phyloP scores from a whole-genome alignment of 2,329 filamentous ascomycete genomes.

The Ilyonectria sp. region DNA sequence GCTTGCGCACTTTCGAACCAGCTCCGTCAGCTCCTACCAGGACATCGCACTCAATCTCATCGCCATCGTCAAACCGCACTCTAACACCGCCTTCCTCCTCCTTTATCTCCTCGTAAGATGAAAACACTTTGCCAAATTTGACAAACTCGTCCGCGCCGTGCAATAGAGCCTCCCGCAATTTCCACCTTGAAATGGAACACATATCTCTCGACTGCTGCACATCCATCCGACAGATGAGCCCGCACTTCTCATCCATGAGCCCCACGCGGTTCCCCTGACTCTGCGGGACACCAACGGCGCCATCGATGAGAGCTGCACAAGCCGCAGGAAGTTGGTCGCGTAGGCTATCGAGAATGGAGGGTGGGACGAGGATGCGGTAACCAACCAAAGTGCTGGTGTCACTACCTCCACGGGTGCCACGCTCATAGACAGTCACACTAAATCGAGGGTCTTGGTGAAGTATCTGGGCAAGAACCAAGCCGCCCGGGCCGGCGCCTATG shows the following conservation, averaged over 20 bases:
- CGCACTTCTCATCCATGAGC: slow-evolving; percentile 17
- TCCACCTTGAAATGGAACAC: slow-evolving; percentile 21
- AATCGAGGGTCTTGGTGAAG: slow-evolving; percentile 16
- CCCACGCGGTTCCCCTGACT: slow-evolving; percentile 12
- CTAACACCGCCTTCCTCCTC: neutral
- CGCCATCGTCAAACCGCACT: slow-evolving; percentile 2
- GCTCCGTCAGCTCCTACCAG: slow-evolving; percentile 22
- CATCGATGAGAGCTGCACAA: neutral
- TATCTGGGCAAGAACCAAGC: slow-evolving; percentile 20
- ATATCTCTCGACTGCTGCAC: slow-evolving; percentile 14
- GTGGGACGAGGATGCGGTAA: slow-evolving; percentile 7
- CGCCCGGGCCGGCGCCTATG: slow-evolving; percentile 20
- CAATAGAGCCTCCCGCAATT: slow-evolving; percentile 6
- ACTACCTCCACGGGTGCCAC: slow-evolving; percentile 9
- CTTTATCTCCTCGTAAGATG: neutral
- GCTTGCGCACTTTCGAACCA: slow-evolving; percentile 18
- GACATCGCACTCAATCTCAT: slow-evolving; percentile 8
- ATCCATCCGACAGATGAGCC: neutral
- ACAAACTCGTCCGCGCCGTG: slow-evolving; percentile 9
- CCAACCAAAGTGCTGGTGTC: neutral
- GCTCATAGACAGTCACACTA: slow-evolving; percentile 13
- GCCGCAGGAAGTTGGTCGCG: neutral
- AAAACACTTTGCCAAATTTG: slow-evolving; percentile 6
- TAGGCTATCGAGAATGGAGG: slow-evolving; percentile 6
- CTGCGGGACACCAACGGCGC: slow-evolving; percentile 14